Evolutionary conservation across 1,284 basidiomycete species (phyloP), one percentile per base, ranked within the genome.

Genomic region (Gomphus sp.): DNA sequence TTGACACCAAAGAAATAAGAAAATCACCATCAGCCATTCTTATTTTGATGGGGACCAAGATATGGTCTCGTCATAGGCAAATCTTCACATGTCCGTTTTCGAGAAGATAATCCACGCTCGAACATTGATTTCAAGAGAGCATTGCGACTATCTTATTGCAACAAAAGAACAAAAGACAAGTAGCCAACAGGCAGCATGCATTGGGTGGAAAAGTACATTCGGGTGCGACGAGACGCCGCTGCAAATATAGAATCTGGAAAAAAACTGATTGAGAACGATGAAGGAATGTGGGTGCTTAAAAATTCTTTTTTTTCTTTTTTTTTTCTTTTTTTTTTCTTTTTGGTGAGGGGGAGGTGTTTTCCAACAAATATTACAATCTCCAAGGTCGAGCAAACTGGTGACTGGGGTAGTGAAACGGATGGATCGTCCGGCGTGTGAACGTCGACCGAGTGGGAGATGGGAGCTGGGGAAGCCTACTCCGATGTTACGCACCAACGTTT

Each of bases 381-480:
- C 39, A 81, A 89, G 0, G 89, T 87, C 87, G 66, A 77, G 36
- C 70, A 77, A 60, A 89, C 86, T 0, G 91, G 91, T 41, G 91
- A 89, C 0, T 90, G 88, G 62, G 87, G 88, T 14, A 79, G 39
- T 54, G 12, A 25, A 11, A 43, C 10, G 39, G 16, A 34, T 31
- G 55, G 33, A 36, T 49, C 16, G 36, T 50, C 55, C 55, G 44
- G 45, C 55, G 47, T 47, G 9, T 50, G 18, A 50, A 57, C 34
- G 55, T 50, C 36, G 55, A 49, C 55, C 55, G 31, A 57, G 45
- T 41, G 55, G 31, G 34, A 37, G 43, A 50, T 50, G 12, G 44
- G 47, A 57, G 33, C 25, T 37, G 18, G 36, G 28, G 16, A 31
- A 56, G 31, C 14, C 44, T 45, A 18, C 34, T 50, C 45, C 55